These are phyloP conservation scores for Medicago arabica DNA, from an alignment of 306 rosid species.

Conservation along the genomic window DNA sequence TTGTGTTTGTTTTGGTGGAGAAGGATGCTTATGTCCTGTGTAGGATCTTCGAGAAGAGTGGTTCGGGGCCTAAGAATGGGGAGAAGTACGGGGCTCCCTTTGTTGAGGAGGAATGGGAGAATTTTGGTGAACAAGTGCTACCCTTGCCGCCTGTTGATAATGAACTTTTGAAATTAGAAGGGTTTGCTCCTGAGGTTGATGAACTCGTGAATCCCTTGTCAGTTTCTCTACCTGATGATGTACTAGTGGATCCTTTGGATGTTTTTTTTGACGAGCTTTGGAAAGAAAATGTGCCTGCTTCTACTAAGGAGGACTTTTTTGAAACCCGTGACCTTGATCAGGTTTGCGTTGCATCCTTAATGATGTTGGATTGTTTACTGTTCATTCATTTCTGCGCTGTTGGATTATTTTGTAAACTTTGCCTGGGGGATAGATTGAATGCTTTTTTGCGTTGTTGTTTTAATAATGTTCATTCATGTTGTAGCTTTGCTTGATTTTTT, in stretches of 20 bases:
- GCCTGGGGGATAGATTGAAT: neutral
- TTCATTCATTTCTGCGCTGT: too few relatives aligned
- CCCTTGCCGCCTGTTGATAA: neutral
- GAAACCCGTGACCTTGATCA: constrained; percentile 50
- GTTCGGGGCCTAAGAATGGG: constrained; percentile 90
- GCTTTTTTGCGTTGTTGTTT: neutral
- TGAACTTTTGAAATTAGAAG: neutral
- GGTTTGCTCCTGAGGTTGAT: neutral
- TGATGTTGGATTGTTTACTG: neutral
- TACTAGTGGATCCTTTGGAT: constrained; percentile 26
- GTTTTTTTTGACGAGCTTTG: constrained; percentile 28
- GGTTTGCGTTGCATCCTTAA: constrained; percentile 51
- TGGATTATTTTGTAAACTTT: neutral
- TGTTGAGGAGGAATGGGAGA: constrained; percentile 88
- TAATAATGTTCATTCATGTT: constrained; percentile 5
- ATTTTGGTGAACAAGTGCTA: constrained; percentile 45
- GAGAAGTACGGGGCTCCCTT: constrained; percentile 96
- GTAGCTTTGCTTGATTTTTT: neutral
- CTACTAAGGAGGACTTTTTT: constrained; percentile 24
- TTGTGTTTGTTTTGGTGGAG: constrained; percentile 45
- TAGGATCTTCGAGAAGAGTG: constrained; percentile 96
- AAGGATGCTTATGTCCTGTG: constrained; percentile 88
- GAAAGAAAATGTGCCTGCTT: constrained; percentile 7
- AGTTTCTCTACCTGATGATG: neutral
- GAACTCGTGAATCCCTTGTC: neutral